Conservation (phyloP, 1,139 yeast genomes). For the Candida sanyaensis region DNA sequence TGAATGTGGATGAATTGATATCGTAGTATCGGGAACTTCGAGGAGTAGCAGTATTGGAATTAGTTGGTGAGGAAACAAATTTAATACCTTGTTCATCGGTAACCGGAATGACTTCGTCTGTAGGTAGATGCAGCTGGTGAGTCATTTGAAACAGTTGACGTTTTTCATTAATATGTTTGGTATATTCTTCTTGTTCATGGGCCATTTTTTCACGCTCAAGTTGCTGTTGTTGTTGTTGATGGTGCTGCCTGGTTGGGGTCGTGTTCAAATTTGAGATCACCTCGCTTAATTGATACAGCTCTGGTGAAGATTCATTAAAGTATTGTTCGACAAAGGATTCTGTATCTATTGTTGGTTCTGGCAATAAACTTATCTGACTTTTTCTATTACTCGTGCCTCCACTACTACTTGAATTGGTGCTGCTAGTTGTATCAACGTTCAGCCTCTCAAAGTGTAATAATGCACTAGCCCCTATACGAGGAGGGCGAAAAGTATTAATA, state of each 20-base stretch:
- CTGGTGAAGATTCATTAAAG: constrained; percentile 11
- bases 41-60: constrained; percentile 7
- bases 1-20: constrained; percentile 17
- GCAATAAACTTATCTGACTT: constrained; percentile 12
- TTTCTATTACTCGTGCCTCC: constrained; percentile 6
- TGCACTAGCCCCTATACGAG: constrained; percentile 7
- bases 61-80: constrained; percentile 7
- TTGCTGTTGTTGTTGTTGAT: constrained; percentile 5
- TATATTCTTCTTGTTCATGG: constrained; percentile 3
- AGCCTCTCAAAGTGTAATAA: constrained; percentile 6
- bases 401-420: constrained; percentile 5
- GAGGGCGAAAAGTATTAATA: neutral
- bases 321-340: constrained; percentile 15
- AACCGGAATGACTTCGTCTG: constrained; percentile 4
- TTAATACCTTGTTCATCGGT: constrained; percentile 8
- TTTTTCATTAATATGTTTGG: constrained; percentile 1
- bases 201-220: constrained; percentile 3
- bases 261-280: constrained; percentile 6
- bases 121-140: neutral
- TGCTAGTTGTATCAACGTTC: constrained; percentile 4
- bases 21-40: constrained; percentile 12
- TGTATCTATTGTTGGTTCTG: constrained; percentile 16
- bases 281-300: constrained; percentile 10
- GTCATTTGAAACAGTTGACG: constrained; percentile 4
- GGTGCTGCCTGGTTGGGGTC: constrained; percentile 3